Base-by-base conservation (phyloP, 2,329 filamentous ascomycete genomes). In the Cladobotryum protrusum region DNA sequence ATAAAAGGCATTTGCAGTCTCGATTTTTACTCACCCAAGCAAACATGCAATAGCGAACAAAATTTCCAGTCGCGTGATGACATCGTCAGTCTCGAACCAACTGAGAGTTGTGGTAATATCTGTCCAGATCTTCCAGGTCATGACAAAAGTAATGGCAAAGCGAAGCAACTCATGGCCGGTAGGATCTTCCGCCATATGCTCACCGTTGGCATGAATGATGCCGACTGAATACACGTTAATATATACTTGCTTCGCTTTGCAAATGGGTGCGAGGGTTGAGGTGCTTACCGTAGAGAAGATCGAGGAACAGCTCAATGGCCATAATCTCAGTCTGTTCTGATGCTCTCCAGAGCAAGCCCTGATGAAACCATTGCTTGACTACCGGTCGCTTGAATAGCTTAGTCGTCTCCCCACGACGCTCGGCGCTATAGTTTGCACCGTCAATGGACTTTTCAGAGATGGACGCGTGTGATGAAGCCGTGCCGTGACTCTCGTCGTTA, bases 281-380 rank as follows among this genome's bases (percentile, higher is more conserved):
- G 13, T 11, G 42, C 59, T 47, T 54, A 68, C 66, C 71, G 53
- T 83, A 83, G 35, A 83, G 71, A 34, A 84, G 68, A 57, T 85
- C 82, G 12, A 83, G 74, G 57, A 85, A 85, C 1, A 86, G 73
- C 61, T 85, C 82, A 58, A 83, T 84, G 14, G 73, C 76, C 55
- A 78, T 78, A 5, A 84, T 79, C 62, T 83, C 75, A n/a, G 81
- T 78, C 17, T 72, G 67, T 45, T 77, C 75, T 7, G 72, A 73
- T 2, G 79, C 76, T 45, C 82, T 71, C 82, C 82, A 85, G 7
- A 86, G 64, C 12, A 85, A 70, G 0, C 81, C 81, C 52, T 79
- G 79, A 60, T 85, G 81, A 57, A 84, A 84, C 65, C 84, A 85
- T 66, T 85, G 82, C 51, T 81, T 72, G 3, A 85, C 71, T 6